These are phyloP conservation scores for Pyricularia pennisetigena DNA, from an alignment of 2,329 filamentous ascomycete genomes.

Conservation along the genomic window DNA sequence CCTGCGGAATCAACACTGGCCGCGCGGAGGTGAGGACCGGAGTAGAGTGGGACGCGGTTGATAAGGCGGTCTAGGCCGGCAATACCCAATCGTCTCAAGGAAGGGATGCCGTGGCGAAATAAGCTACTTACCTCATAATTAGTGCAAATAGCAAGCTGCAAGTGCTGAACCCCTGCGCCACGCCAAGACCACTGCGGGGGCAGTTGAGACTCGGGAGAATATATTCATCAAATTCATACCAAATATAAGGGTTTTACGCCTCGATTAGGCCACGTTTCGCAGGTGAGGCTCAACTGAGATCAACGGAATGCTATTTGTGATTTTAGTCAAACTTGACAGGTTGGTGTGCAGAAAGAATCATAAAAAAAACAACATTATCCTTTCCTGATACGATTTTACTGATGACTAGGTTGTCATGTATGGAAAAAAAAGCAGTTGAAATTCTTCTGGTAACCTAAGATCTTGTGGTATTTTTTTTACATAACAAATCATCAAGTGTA, in stretches of 20 bases:
- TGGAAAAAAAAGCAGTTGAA: neutral
- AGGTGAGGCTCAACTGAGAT: neutral
- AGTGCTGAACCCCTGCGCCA: neutral
- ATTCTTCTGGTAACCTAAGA: conserved; percentile 2
- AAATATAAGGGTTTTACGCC: neutral
- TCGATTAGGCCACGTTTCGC: neutral
- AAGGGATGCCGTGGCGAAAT: neutral
- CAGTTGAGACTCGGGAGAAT: neutral
- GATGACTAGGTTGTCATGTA: neutral
- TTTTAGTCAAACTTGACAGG: neutral
- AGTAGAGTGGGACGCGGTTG: neutral
- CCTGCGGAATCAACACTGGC: neutral
- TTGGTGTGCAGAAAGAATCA: too few relatives aligned
- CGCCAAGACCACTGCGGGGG: neutral
- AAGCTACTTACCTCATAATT: neutral
- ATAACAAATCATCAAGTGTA: conserved; percentile 2
- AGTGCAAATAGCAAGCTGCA: neutral
- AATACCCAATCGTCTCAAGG: neutral
- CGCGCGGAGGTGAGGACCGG: neutral
- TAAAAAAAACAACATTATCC: neutral
- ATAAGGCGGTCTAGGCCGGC: neutral
- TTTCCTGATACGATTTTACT: neutral
- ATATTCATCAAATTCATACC: neutral
- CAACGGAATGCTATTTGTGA: neutral
- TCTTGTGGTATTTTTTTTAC: conserved; percentile 6